These are phyloP conservation scores for Psilocybe tampanensis DNA, from an alignment of 768 basidiomycete genomes.

Conservation along the genomic window DNA sequence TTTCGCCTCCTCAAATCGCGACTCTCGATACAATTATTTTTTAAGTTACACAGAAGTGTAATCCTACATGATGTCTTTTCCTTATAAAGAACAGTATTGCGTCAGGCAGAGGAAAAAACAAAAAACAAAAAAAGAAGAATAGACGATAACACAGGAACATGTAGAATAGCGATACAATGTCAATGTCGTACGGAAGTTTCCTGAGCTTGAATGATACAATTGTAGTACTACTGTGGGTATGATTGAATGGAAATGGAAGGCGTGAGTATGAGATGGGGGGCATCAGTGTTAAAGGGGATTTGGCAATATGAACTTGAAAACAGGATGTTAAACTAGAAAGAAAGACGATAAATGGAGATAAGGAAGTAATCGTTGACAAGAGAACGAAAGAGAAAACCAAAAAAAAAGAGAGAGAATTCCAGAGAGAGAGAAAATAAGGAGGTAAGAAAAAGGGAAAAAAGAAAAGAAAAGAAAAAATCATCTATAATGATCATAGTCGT, in stretches of 20 bases:
- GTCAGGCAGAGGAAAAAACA: not conserved
- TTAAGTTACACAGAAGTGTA: too few relatives aligned
- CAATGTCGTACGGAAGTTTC: too few relatives aligned
- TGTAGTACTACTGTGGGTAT: not conserved
- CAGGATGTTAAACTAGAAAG: not conserved
- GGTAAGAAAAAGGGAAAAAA: not conserved
- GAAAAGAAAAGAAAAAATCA: slow-evolving; percentile 3
- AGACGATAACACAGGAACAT: not conserved
- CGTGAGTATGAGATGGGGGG: not conserved
- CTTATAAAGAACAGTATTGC: too few relatives aligned
- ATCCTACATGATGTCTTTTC: too few relatives aligned
- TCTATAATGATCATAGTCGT: slow-evolving; percentile 9
- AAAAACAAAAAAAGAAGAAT: not conserved
- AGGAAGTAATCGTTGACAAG: not conserved
- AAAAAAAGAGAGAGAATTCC: not conserved
- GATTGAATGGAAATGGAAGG: not conserved
- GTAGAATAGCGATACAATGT: slow-evolving; percentile 1
- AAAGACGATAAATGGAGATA: slow-evolving; percentile 2
- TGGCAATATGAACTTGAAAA: too few relatives aligned
- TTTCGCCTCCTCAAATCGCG: too few relatives aligned
- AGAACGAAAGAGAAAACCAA: not conserved
- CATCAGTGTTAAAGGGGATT: not conserved
- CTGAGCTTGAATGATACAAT: not conserved
- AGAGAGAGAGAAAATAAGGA: not conserved
- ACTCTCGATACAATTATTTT: too few relatives aligned